Conservation (phyloP, 2,329 filamentous ascomycete genomes). For the Arthroderma uncinatum region DNA sequence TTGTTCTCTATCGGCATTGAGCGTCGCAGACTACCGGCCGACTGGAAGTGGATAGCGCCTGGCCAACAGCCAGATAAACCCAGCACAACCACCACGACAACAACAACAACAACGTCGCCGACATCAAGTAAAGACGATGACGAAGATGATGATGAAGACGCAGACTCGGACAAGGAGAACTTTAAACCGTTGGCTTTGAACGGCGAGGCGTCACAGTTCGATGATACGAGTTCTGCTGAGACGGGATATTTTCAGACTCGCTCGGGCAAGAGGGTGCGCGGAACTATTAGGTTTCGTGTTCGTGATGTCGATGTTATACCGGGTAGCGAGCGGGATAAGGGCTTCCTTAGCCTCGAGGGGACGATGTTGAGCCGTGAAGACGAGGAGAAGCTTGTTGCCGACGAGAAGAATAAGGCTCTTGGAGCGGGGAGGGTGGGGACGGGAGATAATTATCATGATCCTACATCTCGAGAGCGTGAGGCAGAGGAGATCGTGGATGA, state of each 20-base stretch:
- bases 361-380: constrained; percentile 64
- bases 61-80: constrained; percentile 22
- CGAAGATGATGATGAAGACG: constrained; percentile 19
- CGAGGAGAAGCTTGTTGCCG: constrained; percentile 49
- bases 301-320: constrained; percentile 66
- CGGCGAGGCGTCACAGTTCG: constrained; percentile 24
- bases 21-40: constrained; percentile 57
- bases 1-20: constrained; percentile 87
- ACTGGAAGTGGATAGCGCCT: constrained; percentile 69
- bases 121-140: constrained; percentile 6
- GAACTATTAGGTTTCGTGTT: constrained; percentile 64
- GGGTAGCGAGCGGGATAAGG: constrained; percentile 58
- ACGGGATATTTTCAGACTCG: constrained; percentile 67
- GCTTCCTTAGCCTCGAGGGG: constrained; percentile 75
- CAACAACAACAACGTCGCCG: not conserved
- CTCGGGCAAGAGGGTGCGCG: constrained; percentile 56
- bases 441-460: not conserved
- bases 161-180: constrained; percentile 30
- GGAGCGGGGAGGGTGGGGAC: not conserved
- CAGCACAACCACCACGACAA: not conserved
- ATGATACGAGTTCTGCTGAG: constrained; percentile 44
- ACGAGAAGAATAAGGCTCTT: constrained; percentile 34
- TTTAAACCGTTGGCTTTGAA: constrained; percentile 26
- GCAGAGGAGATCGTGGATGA: constrained; percentile 22
- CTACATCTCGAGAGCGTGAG: constrained; percentile 3